Base-by-base conservation (phyloP, 140 eudicot genomes). In the Stevia rebaudiana region DNA sequence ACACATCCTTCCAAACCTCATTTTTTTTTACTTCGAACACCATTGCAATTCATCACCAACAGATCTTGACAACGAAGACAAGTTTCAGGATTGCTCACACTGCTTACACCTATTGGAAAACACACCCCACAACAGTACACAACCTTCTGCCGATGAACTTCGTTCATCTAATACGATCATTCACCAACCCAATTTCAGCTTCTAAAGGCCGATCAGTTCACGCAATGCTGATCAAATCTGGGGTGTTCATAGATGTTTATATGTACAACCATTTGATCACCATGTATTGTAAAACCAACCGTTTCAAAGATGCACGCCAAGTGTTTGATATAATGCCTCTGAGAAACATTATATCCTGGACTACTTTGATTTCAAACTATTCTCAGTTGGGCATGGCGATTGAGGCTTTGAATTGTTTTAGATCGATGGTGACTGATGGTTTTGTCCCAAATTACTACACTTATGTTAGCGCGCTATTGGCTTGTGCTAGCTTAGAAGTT, bases 281-380 rank as follows among this genome's bases (percentile, higher is more conserved):
- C 0, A 78, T 82, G 94, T 84, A 88, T 33, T 50, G 76, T 0
- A 84, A 84, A 48, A 66, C 77, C 10, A 56, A 70, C 22, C 62
- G 57, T 15, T 40, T 82, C 0, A 59, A 71, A 1, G 60, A 88
- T 54, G 90, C 90, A n/a, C 85, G 73, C 37, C 58, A 72, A 4
- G 61, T 88, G 89, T 88, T 88, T 47, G 96, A 80, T 61, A 15
- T 30, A 78, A 84, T 80, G 96, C 77, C 82, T 64, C 78, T 69
- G 3, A 46, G 90, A 73, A 88, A 88, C 72, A 18, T 75, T 21
- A 75, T 88, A 11, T 71, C 96, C 0, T 88, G 96, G 96, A 80
- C 89, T 0, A 73, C 80, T 6, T 52, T 84, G 33, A 73, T 88
- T 10, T 80, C 94, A 6, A 68, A 80, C 4, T 88, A 77, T 80